These are phyloP conservation scores for Trichosanthes truncata DNA, from an alignment of 306 rosid species.

Conservation along the genomic window DNA sequence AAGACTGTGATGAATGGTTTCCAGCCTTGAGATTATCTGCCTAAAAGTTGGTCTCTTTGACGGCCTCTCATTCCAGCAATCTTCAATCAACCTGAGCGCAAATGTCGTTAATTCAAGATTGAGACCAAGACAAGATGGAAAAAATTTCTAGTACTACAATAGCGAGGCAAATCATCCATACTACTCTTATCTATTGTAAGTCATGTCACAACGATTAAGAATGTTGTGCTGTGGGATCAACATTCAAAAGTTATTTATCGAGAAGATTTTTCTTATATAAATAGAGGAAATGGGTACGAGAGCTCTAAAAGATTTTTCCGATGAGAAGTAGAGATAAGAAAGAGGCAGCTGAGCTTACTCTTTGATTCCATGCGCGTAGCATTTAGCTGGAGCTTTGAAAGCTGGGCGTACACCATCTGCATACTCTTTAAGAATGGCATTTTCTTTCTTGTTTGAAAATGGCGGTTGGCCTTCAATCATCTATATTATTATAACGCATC, in stretches of 20 bases:
- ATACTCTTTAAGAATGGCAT: conserved; percentile 54
- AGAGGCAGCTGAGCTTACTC: conserved; percentile 46
- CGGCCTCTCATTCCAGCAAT: conserved; percentile 90
- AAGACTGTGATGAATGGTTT: conserved; percentile 44
- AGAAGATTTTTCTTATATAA: too few relatives aligned
- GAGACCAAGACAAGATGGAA: neutral
- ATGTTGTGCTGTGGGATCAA: too few relatives aligned
- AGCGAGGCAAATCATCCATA: neutral
- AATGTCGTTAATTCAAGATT: conserved; percentile 9
- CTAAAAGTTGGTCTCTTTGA: conserved; percentile 82
- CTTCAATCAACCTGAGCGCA: conserved; percentile 64
- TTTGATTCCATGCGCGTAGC: conserved; percentile 63
- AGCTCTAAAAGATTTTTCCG: too few relatives aligned
- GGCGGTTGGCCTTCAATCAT: conserved; percentile 92
- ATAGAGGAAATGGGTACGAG: too few relatives aligned
- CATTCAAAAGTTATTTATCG: too few relatives aligned
- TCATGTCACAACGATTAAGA: neutral
- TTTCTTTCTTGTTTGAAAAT: conserved; percentile 51
- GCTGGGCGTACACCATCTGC: conserved; percentile 68
- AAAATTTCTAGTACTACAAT: neutral
- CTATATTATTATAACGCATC: conserved; percentile 29
- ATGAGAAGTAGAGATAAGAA: neutral
- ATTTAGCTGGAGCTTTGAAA: conserved; percentile 65
- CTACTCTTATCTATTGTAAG: neutral
- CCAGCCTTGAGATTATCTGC: conserved; percentile 59